Base-by-base conservation (phyloP, 306 rosid genomes). In the Luffa acutangula region DNA sequence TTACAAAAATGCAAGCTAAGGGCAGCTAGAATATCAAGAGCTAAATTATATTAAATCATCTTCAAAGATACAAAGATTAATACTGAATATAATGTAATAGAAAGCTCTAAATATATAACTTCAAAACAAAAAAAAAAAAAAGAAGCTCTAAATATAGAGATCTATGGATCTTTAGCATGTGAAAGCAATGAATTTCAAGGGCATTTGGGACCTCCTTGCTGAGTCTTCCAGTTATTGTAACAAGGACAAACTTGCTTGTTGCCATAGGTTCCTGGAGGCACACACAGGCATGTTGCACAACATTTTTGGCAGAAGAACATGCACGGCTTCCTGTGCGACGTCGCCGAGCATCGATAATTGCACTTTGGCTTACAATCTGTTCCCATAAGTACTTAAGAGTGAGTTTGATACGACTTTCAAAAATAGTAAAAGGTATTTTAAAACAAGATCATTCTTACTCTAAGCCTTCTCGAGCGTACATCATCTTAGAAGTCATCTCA, bases 321-420 rank as follows among this genome's bases (percentile, higher is more conserved):
- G 89, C 98, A 94, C 9, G 98, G 97, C 87, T 92, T 92, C 93
- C 88, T 92, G 91, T 92, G 98, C 18, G 96, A 88, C 0, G 98
- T 94, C 5, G 91, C 93, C 0, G 96, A 90, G 89, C 98, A 94
- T 33, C 98, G 90, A 48, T 87, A 84, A 0, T 48, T 81, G 46
- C 98, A 94, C 82, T 46, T 92, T 6, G 88, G 84, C 31, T 84
- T 87, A 83, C 98, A 94, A 74, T 86, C 94, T 93, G 87, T 62
- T 67, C 5, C n/a, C 25, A 17, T 39, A 41, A 15, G n/a, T 36
- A 36, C 71, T 64, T 64, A 34, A 34, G 37, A 36, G 10, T 37
- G 72, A 65, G 13, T 65, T 63, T 37, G 48, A 36, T 17, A 34
- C 4, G 13, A 14, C 48, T 31, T 62, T 56, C n/a, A 18, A 2